Evolutionary conservation across 768 basidiomycete genomes (phyloP).

Genomic region (Psilocybe subaeruginosa): DNA sequence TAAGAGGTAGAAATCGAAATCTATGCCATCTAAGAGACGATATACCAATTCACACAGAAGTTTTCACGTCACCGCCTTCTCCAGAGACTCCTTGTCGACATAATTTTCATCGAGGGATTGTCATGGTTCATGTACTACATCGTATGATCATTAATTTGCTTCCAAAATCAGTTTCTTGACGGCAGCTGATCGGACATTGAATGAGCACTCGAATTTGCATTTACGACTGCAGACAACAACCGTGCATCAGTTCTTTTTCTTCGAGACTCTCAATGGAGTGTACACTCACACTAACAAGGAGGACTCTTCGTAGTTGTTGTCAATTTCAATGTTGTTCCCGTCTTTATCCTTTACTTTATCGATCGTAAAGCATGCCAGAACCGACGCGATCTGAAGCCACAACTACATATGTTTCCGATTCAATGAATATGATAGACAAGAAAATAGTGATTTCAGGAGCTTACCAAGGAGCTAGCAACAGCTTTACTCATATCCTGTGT

Average conservation of each 20-base stretch:
- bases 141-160: not conserved
- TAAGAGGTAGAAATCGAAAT: too few species aligned
- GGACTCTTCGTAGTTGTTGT: not conserved
- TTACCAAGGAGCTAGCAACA: constrained; percentile 6
- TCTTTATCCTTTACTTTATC: constrained; percentile 30
- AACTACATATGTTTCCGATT: not conserved
- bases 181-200: not conserved
- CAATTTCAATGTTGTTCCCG: constrained; percentile 36
- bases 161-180: not conserved
- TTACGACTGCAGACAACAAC: not conserved
- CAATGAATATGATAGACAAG: too few species aligned
- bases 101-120: too few species aligned
- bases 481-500: constrained; percentile 12
- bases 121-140: too few species aligned
- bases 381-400: constrained; percentile 19
- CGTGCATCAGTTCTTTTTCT: not conserved
- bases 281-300: not conserved
- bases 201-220: not conserved
- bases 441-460: not conserved
- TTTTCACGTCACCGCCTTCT: too few species aligned
- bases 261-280: not conserved
- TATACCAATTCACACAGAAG: too few species aligned
- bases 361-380: constrained; percentile 36
- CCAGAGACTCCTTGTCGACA: too few species aligned
- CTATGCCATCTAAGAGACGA: too few species aligned